Evolutionary conservation across 495 filamentous ascomycete genomes (phyloP), one percentile per base, ranked within the genome.

Genomic region (Xylaria acuta): DNA sequence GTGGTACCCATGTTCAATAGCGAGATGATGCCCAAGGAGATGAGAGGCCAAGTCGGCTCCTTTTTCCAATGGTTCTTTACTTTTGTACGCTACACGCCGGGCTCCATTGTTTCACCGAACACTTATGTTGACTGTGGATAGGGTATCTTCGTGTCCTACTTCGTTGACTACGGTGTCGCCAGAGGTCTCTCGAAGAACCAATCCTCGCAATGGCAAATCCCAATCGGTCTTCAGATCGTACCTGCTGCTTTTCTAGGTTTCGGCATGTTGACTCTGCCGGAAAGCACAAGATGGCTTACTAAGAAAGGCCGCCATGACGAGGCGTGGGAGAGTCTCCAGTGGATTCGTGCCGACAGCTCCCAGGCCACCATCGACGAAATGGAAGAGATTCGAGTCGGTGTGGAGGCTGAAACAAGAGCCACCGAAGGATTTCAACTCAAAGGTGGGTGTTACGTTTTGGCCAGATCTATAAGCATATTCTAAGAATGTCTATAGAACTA

Each of bases 1-100:
- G 83, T 87, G 18, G 85, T 89, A 0, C 88, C 89, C 11, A 86
- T 87, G 75, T 88, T 83, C 71, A 84, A 80, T 43, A 82, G 85
- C 9, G 88, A 90, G 73, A 89, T 78, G 76, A 83, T 85, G 22
- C 86, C 87, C 2, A 87, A 86, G 73, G 81, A 85, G 36, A 84
- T 89, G 51, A 81, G 87, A 43, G 87, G 86, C n/a, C 82, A 83
- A 63, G 77, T 87, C 18, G 86, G 78, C 59, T 86, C 73, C 56
- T 83, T 75, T 76, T 82, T 77, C 32, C 81, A 74, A 71, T 81
- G 78, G 30, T 81, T 82, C 34, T 87, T 81, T 64, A 80, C 85
- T 5, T 77, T 75, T 8, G 76, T 78, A 70, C 54, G 73, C 49
- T 27, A 2, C 5, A 51, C 38, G 1, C 20, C 14, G 3, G 0